A percentile compares a stretch with the other conserved stretches of the same genome.
phyloP scores from a whole-genome alignment of 805 yeast genomes.

The Cyberlindnera amylophila region DNA sequence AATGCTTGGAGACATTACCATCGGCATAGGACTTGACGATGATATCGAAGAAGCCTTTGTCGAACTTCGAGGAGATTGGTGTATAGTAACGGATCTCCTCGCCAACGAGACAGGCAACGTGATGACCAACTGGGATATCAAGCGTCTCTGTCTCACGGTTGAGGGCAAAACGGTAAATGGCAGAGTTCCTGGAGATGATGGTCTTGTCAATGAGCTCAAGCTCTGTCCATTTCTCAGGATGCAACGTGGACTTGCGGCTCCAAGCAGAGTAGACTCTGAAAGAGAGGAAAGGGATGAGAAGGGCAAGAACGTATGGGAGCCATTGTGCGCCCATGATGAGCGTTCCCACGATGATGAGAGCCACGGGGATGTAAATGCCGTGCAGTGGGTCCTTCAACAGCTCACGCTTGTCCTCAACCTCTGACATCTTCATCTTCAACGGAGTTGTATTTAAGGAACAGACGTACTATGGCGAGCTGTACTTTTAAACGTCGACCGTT shows the following conservation, averaged over 20 bases:
- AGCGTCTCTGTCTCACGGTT: conserved; percentile 56
- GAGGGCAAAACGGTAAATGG: conserved; percentile 69
- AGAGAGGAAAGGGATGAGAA: conserved; percentile 37
- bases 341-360: conserved; percentile 57
- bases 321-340: conserved; percentile 37
- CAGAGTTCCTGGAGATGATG: conserved; percentile 63
- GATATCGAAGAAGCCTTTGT: conserved; percentile 71
- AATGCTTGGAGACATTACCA: conserved; percentile 64
- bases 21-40: conserved; percentile 71
- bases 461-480: too few species aligned
- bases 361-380: conserved; percentile 69
- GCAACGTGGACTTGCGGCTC: conserved; percentile 40
- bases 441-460: not conserved
- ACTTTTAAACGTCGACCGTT: too few species aligned
- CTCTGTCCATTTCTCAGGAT: conserved; percentile 52
- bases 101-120: conserved; percentile 52
- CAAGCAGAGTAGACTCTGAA: conserved; percentile 36
- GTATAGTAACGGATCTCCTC: conserved; percentile 62
- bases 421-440: conserved; percentile 22
- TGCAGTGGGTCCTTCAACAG: conserved; percentile 68
- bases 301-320: conserved; percentile 40
- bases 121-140: conserved; percentile 71
- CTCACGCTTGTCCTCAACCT: conserved; percentile 37
- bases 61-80: conserved; percentile 69
- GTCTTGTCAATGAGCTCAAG: conserved; percentile 75